Percentiles rank a stretch among this genome's conserved stretches.
Evolutionary conservation across 2,329 filamentous ascomycete genomes (phyloP).

Genomic region (Epichloe typhina): DNA sequence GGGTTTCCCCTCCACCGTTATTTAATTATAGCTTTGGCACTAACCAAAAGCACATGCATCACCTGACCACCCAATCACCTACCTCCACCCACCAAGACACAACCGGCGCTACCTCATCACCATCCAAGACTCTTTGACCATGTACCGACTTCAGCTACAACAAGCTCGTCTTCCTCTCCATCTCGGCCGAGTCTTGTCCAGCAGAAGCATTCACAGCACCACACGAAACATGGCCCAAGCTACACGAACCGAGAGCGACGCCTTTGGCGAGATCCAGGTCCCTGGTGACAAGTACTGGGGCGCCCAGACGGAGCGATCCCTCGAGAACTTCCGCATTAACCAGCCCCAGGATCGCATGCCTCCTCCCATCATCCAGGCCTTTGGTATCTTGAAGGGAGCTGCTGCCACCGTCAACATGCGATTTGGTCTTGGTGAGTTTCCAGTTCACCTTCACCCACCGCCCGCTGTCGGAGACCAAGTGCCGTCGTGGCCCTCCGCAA

Average conservation of each 20-base stretch:
- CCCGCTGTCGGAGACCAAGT: too few species aligned
- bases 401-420: constrained; percentile 92
- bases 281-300: constrained; percentile 94
- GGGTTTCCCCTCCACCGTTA: too few species aligned
- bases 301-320: constrained; percentile 90
- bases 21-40: too few species aligned
- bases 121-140: too few species aligned
- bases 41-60: too few species aligned
- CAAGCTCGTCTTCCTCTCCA: constrained; percentile 1
- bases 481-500: too few species aligned
- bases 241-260: constrained; percentile 84
- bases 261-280: constrained; percentile 94
- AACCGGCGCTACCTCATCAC: too few species aligned
- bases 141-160: background rate
- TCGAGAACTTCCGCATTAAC: constrained; percentile 98
- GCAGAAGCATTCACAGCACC: constrained; percentile 9
- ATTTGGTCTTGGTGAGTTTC: constrained; percentile 60
- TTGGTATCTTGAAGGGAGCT: constrained; percentile 94
- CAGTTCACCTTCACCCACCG: too few species aligned
- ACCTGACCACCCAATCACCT: too few species aligned
- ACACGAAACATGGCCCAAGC: constrained; percentile 15
- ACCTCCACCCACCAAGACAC: too few species aligned
- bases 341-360: constrained; percentile 99
- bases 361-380: constrained; percentile 77
- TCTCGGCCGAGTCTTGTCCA: background rate